Base-by-base conservation (phyloP, 2,329 filamentous ascomycete genomes). In the Monosporascus sp. region DNA sequence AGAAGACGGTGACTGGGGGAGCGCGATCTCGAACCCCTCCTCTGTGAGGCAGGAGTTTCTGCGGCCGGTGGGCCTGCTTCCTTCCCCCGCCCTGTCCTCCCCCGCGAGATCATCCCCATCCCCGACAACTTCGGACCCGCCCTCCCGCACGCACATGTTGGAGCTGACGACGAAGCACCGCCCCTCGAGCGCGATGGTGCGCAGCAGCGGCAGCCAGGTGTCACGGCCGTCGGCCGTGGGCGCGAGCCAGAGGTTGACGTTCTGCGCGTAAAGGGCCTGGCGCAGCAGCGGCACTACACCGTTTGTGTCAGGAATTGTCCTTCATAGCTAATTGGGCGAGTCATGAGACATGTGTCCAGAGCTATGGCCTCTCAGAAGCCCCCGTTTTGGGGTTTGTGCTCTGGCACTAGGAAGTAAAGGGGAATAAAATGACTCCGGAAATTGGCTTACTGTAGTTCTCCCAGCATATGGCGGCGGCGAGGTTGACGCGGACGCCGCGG, bases 401-500 rank as follows among this genome's bases (percentile, higher is more conserved):
- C 27, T 14, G 22, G 11, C 0, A 18, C 5, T 9, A 22, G 17
- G 11, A 46, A 31, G 9, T 37, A 6, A 18, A 11, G 3, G 45
- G 17, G 24, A 5, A 18, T 20, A 31, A 31, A n/a, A 6, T 5
- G 9, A n/a, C 3, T 31, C 22, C 48, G 15, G 14, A 20, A 5
- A 27, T 22, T 15, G 11, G 35, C 48, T 44, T 20, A 50, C 48
- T 97, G 73, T 93, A 96, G 69, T 89, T 96, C 70, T 97, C 92
- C 92, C 92, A 97, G 76, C 92, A 96, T 60, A 97, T 95, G 3
- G 91, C 93, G 3, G 88, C 85, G 0, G 87, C 92, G 55, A 97
- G 80, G 52, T 89, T 93, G 55, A 97, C 72, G 58, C 83, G 84
- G 2, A 91, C 82, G 48, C 90, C 90, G 55, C 87, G 86, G 67